Conservation (phyloP, 192 early-diverging fungal species). For the Coemansia pectinata region DNA sequence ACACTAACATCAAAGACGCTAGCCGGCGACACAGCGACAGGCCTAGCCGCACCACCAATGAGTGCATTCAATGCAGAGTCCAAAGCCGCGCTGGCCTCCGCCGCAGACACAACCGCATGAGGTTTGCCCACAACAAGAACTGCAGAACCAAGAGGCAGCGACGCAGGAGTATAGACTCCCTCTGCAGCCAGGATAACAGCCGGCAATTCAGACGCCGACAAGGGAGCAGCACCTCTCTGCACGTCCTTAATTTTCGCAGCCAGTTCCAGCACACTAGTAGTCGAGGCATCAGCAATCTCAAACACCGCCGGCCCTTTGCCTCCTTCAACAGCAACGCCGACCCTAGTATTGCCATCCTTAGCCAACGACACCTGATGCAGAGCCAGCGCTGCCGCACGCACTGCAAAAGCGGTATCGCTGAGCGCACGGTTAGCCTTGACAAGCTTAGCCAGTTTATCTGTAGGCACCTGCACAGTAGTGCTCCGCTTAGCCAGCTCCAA, state of each 20-base stretch:
- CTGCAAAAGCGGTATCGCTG: constrained; percentile 20
- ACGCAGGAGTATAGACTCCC: constrained; percentile 55
- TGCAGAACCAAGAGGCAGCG: constrained; percentile 55
- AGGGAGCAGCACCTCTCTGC: not conserved
- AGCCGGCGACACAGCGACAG: not conserved
- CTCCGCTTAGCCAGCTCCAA: constrained; percentile 40
- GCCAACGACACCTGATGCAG: constrained; percentile 42
- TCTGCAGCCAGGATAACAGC: constrained; percentile 29
- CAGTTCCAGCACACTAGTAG: constrained; percentile 28
- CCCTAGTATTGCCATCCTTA: constrained; percentile 57
- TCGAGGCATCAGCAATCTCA: constrained; percentile 32
- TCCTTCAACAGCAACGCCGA: constrained; percentile 64
- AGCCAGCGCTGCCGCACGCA: constrained; percentile 46
- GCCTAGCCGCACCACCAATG: constrained; percentile 11
- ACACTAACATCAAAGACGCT: constrained; percentile 31
- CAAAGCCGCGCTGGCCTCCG: constrained; percentile 20
- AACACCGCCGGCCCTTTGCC: constrained; percentile 26
- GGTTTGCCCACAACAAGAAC: constrained; percentile 67
- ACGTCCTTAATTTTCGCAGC: constrained; percentile 31
- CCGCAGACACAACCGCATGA: constrained; percentile 24
- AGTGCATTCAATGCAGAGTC: constrained; percentile 39
- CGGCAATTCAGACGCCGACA: not conserved
- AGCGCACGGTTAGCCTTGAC: constrained; percentile 25
- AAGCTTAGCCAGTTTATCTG: constrained; percentile 30
- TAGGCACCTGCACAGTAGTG: constrained; percentile 38